phyloP scores from a whole-genome alignment of 1,284 basidiomycete species.

The Rhizoctonia solani region DNA sequence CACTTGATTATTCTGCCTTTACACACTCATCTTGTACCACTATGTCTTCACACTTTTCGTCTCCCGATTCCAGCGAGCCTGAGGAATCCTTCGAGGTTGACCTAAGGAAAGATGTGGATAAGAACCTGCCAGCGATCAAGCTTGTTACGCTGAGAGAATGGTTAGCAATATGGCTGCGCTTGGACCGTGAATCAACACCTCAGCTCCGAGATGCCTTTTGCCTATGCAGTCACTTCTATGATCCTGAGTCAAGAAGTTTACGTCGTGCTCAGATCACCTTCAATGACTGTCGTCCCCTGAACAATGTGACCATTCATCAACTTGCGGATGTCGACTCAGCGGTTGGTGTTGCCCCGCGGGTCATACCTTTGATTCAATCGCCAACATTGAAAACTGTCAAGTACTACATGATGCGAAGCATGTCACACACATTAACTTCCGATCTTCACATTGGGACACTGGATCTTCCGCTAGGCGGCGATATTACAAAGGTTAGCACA shows the following conservation, averaged over 20 bases:
- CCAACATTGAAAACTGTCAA: neutral
- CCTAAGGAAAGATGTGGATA: slow-evolving; percentile 1
- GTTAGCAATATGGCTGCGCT: neutral
- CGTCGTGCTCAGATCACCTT: neutral
- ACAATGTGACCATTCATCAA: neutral
- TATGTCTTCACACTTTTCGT: neutral
- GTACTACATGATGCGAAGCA: slow-evolving; percentile 10
- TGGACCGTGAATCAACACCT: no score
- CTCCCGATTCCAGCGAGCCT: neutral
- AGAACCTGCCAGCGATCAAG: neutral
- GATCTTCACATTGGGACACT: slow-evolving; percentile 16
- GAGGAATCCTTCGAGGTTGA: neutral
- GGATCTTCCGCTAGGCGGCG: no score
- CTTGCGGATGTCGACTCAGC: slow-evolving; percentile 12
- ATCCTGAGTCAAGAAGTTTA: neutral
- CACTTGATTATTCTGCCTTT: no score
- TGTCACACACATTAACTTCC: neutral
- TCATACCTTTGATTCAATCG: neutral
- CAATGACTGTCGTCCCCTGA: neutral
- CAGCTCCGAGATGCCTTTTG: neutral
- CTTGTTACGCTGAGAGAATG: neutral
- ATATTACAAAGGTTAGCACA: no score
- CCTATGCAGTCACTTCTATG: slow-evolving; percentile 3
- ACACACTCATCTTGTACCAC: no score
- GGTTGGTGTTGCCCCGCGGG: neutral